Base-by-base conservation (phyloP, 1,284 basidiomycete genomes). In the Meira nashicola region DNA sequence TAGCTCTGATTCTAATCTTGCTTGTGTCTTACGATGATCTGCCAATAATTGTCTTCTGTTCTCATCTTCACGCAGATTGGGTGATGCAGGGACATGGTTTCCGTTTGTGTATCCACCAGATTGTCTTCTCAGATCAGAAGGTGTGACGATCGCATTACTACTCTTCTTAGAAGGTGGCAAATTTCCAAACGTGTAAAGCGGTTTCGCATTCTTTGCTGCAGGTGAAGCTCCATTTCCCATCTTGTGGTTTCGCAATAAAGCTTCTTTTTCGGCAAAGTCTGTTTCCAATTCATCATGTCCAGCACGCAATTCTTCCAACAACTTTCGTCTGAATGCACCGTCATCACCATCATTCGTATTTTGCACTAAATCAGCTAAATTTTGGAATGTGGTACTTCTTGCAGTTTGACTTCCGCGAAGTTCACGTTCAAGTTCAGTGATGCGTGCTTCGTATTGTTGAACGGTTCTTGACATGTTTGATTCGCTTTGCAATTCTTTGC, bases 381-480 rank as follows among this genome's bases (percentile, higher is more conserved):
- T 74, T 8, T 67, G 65, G 60, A 71, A 77, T 12, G 70, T 75
- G 15, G 62, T 71, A 51, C 65, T 69, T 14, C 82, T 82, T 0
- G 84, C 82, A 33, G 64, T 73, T 56, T 65, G 74, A 44, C 61
- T 65, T 47, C 60, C 60, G 39, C 57, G 57, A 8, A 49, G 52
- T 17, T 21, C 17, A 21, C 81, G 80, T 71, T 90, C 86, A 1
- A 90, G 81, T 58, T 86, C 83, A 9, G 82, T 76, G 53, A 90
- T 87, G 37, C 84, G 83, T 15, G 81, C 70, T 66, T 88, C 86
- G 73, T 87, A 88, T 66, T 88, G 83, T 15, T 84, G 83, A 49
- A 85, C 84, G 39, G 85, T 86, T 14, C 89, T 82, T 39, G 83
- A 81, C 3, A 87, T 84, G 10, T 89, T 82, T 68, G 90, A 87